Conservation (phyloP, 805 yeast genomes). For the Diddensiella transvaalensis region DNA sequence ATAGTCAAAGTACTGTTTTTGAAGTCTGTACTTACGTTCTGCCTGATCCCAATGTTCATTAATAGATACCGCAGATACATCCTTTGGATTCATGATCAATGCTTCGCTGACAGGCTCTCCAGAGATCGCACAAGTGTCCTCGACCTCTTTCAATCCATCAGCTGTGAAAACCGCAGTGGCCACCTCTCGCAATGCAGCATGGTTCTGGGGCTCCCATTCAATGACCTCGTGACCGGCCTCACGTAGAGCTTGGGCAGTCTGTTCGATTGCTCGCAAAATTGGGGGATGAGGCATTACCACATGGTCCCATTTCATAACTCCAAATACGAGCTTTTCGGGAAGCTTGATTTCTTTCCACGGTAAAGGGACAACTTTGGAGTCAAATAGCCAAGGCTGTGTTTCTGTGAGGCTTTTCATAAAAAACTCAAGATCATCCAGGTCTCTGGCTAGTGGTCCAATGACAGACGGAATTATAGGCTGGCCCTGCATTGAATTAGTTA, state of each 20-base stretch:
- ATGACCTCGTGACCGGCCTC: constrained; percentile 25
- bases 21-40: not conserved
- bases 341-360: constrained; percentile 13
- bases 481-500: constrained; percentile 37
- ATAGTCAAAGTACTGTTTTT: constrained; percentile 2
- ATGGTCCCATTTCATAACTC: constrained; percentile 34
- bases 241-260: constrained; percentile 26
- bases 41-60: constrained; percentile 11
- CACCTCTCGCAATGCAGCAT: not conserved
- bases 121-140: constrained; percentile 69
- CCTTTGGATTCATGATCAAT: constrained; percentile 48
- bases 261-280: constrained; percentile 42
- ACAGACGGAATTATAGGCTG: constrained; percentile 64
- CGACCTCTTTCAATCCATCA: constrained; percentile 32
- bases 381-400: constrained; percentile 20
- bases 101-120: constrained; percentile 51
- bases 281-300: constrained; percentile 50
- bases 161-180: constrained; percentile 37
- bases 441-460: constrained; percentile 63
- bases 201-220: constrained; percentile 26
- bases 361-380: constrained; percentile 10
- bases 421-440: constrained; percentile 60
- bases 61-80: constrained; percentile 39
- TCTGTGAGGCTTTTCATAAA: constrained; percentile 48
- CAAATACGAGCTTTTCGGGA: constrained; percentile 13